Percentiles rank a stretch among this genome's conserved stretches.
These are phyloP conservation scores for Ustilago trichophora DNA, from an alignment of 1,284 basidiomycete species.

Conservation along the genomic window DNA sequence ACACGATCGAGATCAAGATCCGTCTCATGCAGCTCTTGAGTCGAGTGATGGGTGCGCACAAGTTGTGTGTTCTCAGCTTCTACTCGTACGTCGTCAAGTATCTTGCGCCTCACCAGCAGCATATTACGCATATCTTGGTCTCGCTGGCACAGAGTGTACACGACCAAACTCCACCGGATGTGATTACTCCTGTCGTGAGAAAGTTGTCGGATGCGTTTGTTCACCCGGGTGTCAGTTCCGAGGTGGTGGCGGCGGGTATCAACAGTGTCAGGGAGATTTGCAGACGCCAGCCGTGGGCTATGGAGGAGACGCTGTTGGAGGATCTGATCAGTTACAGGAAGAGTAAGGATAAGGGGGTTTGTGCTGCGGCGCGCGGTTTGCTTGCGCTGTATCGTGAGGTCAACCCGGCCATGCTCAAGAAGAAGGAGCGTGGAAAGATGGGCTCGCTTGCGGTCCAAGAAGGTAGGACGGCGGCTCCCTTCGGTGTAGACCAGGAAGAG, in stretches of 20 bases:
- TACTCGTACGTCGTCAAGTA: slow-evolving; percentile 95
- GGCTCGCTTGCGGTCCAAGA: slow-evolving; percentile 57
- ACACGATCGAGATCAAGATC: slow-evolving; percentile 92
- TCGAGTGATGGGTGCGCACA: slow-evolving; percentile 92
- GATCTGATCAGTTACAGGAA: slow-evolving; percentile 95
- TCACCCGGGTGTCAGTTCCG: slow-evolving; percentile 93
- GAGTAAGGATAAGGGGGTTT: slow-evolving; percentile 92
- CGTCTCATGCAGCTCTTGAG: slow-evolving; percentile 96
- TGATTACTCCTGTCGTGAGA: slow-evolving; percentile 83
- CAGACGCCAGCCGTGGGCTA: slow-evolving; percentile 89
- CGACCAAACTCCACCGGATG: slow-evolving; percentile 93
- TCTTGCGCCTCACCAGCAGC: slow-evolving; percentile 89
- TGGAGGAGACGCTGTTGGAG: slow-evolving; percentile 90
- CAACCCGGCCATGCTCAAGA: slow-evolving; percentile 90
- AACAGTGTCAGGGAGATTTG: slow-evolving; percentile 95
- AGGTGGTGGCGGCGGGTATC: slow-evolving; percentile 94
- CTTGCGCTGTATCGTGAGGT: slow-evolving; percentile 94
- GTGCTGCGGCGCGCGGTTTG: slow-evolving; percentile 84
- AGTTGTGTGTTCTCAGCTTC: slow-evolving; percentile 92
- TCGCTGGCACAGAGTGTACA: slow-evolving; percentile 95
- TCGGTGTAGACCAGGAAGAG: slow-evolving; percentile 78
- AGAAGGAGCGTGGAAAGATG: slow-evolving; percentile 75
- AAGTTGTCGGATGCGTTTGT: slow-evolving; percentile 97
- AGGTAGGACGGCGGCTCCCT: slow-evolving; percentile 70
- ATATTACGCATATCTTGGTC: slow-evolving; percentile 92